Percentiles rank a stretch among this genome's conserved stretches.
These are phyloP conservation scores for Ceratocystis ficicola DNA, from an alignment of 2,329 filamentous ascomycete species.

Conservation along the genomic window DNA sequence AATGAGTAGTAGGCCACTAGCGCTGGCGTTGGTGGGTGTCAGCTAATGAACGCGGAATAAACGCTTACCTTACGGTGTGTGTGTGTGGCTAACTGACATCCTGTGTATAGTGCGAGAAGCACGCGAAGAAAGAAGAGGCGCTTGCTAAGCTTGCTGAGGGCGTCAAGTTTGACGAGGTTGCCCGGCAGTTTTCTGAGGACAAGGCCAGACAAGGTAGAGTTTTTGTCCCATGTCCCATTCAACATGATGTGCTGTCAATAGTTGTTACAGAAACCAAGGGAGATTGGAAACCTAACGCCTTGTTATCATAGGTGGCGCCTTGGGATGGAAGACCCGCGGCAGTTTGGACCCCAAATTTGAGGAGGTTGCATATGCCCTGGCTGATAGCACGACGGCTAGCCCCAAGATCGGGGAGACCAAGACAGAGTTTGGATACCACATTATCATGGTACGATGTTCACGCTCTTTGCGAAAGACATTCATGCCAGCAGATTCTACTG, in stretches of 20 bases:
- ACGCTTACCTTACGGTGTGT: background rate
- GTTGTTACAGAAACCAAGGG: background rate
- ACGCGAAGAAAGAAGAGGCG: conserved; percentile 66
- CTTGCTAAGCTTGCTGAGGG: conserved; percentile 54
- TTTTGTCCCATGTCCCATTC: background rate
- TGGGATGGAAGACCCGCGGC: conserved; percentile 63
- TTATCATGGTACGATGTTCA: conserved; percentile 53
- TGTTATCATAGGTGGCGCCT: conserved; percentile 46
- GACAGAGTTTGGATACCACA: conserved; percentile 66
- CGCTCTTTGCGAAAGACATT: background rate
- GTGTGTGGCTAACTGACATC: background rate
- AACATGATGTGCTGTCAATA: background rate
- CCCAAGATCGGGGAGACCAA: conserved; percentile 60
- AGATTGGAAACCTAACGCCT: background rate
- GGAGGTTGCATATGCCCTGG: conserved; percentile 56
- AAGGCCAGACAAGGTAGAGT: conserved; percentile 53
- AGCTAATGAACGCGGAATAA: background rate
- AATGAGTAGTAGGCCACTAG: background rate
- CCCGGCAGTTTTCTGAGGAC: conserved; percentile 60
- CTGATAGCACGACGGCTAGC: conserved; percentile 50
- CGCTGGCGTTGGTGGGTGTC: background rate
- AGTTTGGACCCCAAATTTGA: conserved; percentile 58
- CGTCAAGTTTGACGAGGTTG: conserved; percentile 63
- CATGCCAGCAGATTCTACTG: background rate
- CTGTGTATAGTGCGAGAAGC: conserved; percentile 53